Conservation (phyloP, 495 filamentous ascomycete genomes). For the Sporormia fimetaria region DNA sequence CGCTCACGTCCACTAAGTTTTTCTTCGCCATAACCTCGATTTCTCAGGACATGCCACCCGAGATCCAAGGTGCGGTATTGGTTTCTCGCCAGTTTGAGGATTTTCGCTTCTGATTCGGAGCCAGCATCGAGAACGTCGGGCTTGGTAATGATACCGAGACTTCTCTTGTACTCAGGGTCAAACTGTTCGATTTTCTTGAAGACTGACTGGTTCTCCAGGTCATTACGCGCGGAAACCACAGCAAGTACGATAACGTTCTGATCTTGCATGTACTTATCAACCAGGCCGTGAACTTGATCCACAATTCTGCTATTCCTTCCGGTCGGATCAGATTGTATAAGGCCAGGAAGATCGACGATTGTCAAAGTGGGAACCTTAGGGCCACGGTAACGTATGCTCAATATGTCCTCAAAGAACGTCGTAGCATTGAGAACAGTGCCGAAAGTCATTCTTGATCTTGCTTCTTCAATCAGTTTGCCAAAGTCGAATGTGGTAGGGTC, state of each 20-base stretch:
- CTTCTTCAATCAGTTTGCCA: too few species aligned
- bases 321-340: conserved; percentile 8
- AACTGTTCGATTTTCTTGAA: conserved; percentile 34
- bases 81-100: conserved; percentile 10
- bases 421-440: neutral
- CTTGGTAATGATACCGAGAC: conserved; percentile 44
- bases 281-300: conserved; percentile 1
- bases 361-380: conserved; percentile 12
- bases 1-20: conserved; percentile 7
- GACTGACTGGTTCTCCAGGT: conserved; percentile 43
- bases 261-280: conserved; percentile 12
- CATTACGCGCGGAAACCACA: conserved; percentile 44
- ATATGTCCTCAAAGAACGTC: conserved; percentile 14
- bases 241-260: conserved; percentile 51
- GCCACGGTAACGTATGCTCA: conserved; percentile 12
- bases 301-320: conserved; percentile 2
- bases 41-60: conserved; percentile 18
- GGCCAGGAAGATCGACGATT: conserved; percentile 18
- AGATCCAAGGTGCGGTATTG: conserved; percentile 7
- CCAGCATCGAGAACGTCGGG: conserved; percentile 33
- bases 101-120: conserved; percentile 21
- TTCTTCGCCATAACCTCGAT: conserved; percentile 5
- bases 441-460: too few species aligned
- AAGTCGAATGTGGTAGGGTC: too few species aligned
- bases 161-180: conserved; percentile 38